Conservation (phyloP, 352 stramenopile genomes). For the Phytophthora syringae region DNA sequence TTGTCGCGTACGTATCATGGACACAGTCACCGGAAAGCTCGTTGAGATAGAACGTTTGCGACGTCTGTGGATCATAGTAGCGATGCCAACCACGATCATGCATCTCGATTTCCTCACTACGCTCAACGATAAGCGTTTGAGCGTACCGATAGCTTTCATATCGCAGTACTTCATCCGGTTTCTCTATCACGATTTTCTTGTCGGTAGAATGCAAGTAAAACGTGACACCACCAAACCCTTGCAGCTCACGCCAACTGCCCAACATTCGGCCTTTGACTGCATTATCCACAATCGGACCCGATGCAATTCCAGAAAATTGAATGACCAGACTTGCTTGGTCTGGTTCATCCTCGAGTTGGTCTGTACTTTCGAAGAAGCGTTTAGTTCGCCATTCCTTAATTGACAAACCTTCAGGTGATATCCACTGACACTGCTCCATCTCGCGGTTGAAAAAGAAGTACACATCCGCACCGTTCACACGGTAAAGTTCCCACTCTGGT, state of each 20-base stretch:
- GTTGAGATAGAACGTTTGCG: constrained; percentile 75
- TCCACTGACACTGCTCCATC: constrained; percentile 62
- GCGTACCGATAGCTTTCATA: constrained; percentile 64
- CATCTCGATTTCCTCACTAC: constrained; percentile 71
- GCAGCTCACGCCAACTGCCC: constrained; percentile 63
- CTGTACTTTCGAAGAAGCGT: constrained; percentile 56
- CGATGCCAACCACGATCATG: constrained; percentile 58
- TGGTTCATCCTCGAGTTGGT: constrained; percentile 54
- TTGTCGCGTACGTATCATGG: constrained; percentile 54
- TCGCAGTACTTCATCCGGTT: constrained; percentile 55
- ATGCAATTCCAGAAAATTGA: constrained; percentile 50
- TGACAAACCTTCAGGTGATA: constrained; percentile 38
- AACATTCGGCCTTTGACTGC: constrained; percentile 46
- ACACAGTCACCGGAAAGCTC: constrained; percentile 68
- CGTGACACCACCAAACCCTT: constrained; percentile 47
- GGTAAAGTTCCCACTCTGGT: constrained; percentile 68
- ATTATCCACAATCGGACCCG: constrained; percentile 45
- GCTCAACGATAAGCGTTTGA: constrained; percentile 52
- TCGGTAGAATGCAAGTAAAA: constrained; percentile 59
- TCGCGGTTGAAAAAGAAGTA: constrained; percentile 83
- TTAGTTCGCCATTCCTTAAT: constrained; percentile 57
- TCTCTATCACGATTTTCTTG: constrained; percentile 52
- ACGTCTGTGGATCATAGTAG: constrained; percentile 62
- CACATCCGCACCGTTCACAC: constrained; percentile 56
- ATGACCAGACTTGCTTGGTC: constrained; percentile 53